These are phyloP conservation scores for Lobosporangium transversale DNA, from an alignment of 192 early-diverging fungal species.

Conservation along the genomic window DNA sequence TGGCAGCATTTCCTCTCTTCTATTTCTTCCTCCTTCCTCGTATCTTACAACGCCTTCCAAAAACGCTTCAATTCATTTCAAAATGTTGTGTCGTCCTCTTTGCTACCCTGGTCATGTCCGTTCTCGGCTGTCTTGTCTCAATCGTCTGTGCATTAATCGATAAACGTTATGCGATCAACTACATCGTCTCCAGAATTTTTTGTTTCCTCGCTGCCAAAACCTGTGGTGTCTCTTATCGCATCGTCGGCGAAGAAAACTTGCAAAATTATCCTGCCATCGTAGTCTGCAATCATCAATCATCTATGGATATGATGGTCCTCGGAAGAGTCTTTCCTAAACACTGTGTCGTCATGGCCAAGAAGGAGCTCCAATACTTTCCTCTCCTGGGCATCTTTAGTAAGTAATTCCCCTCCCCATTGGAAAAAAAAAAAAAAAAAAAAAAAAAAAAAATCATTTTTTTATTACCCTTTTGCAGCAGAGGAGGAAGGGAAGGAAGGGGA, in stretches of 20 bases:
- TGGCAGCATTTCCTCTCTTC: constrained; percentile 16
- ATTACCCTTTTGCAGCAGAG: neutral
- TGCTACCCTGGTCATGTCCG: constrained; percentile 54
- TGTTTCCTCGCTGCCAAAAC: constrained; percentile 58
- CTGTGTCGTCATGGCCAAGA: constrained; percentile 77
- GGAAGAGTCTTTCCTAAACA: constrained; percentile 72
- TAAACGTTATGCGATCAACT: constrained; percentile 69
- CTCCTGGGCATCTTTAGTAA: constrained; percentile 82
- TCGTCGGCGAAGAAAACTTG: constrained; percentile 71
- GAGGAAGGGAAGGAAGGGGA: neutral
- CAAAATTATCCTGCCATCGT: constrained; percentile 71
- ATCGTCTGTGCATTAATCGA: constrained; percentile 68
- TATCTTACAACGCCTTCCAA: constrained; percentile 28
- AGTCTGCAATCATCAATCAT: constrained; percentile 89
- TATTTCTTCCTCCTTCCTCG: constrained; percentile 18
- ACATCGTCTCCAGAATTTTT: constrained; percentile 66
- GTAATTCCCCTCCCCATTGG: constrained; percentile 29
- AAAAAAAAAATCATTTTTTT: no score
- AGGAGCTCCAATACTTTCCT: constrained; percentile 73
- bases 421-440: no score
- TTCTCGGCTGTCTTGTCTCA: constrained; percentile 59
- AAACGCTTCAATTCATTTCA: constrained; percentile 29
- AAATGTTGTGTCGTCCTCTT: constrained; percentile 36
- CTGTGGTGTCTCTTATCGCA: constrained; percentile 67
- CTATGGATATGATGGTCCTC: constrained; percentile 78